Evolutionary conservation across 352 stramenopile species (phyloP).

Genomic region (Phytophthora fragariae): DNA sequence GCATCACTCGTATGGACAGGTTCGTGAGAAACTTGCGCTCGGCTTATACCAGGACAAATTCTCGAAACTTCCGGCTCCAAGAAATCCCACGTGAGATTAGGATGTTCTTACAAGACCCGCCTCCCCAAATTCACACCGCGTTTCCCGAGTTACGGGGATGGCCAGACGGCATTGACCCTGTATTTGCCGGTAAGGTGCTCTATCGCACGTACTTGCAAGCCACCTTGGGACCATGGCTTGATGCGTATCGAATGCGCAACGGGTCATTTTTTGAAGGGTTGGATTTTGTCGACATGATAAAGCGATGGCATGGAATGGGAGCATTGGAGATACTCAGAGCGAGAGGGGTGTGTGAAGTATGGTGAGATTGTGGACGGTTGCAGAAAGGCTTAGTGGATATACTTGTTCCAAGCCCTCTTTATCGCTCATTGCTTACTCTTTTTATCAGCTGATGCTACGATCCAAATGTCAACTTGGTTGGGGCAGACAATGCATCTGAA

Average conservation of each 20-base stretch:
- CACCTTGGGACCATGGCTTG: conserved; percentile 24
- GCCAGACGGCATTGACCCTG: conserved; percentile 27
- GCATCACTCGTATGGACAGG: conserved; percentile 30
- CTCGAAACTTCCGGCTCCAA: not conserved
- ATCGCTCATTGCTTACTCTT: conserved; percentile 19
- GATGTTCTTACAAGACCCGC: conserved; percentile 14
- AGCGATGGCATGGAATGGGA: conserved; percentile 38
- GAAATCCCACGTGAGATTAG: conserved; percentile 23
- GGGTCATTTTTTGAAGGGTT: conserved; percentile 13
- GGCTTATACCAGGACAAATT: not conserved
- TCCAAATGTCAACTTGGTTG: conserved; percentile 16
- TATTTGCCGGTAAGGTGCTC: conserved; percentile 29
- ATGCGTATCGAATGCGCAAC: conserved; percentile 15
- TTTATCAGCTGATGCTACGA: conserved; percentile 40
- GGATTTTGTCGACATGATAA: conserved; percentile 2
- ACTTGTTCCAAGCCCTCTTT: conserved; percentile 16
- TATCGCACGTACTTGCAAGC: conserved; percentile 33
- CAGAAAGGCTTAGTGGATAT: conserved; percentile 25
- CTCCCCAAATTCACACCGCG: conserved; percentile 27
- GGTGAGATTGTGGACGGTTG: conserved; percentile 31
- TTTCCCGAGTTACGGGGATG: conserved; percentile 36
- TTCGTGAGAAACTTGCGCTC: conserved; percentile 15
- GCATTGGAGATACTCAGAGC: conserved; percentile 18
- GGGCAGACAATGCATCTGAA: conserved; percentile 1
- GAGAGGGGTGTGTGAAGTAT: not conserved